These are phyloP conservation scores for Echinosophora koreensis DNA, from an alignment of 306 rosid genomes.

Conservation along the genomic window DNA sequence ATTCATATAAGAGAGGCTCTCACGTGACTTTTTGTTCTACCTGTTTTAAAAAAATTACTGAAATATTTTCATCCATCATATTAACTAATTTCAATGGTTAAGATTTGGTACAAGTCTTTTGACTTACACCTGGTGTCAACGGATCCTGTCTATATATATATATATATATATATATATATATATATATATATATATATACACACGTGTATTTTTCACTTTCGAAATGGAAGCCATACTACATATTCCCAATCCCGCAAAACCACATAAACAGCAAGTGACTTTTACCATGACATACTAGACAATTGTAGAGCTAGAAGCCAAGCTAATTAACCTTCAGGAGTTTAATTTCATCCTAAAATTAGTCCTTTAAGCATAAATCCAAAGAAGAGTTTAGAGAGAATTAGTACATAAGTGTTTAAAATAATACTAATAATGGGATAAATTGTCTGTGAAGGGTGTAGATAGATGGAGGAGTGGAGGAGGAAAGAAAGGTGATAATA, in stretches of 20 bases:
- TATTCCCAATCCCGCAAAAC: not conserved
- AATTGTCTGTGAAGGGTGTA: constrained; percentile 4
- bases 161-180: no score
- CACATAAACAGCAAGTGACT: constrained; percentile 1
- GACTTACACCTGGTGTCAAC: no score
- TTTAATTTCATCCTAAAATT: not conserved
- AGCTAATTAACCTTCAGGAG: not conserved
- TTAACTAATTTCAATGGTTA: no score
- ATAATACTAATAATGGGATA: not conserved
- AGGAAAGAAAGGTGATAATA: not conserved
- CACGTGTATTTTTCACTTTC: constrained; percentile 1
- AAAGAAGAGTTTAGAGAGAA: not conserved
- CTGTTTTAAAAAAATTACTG: no score
- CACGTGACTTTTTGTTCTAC: no score
- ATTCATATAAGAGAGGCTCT: no score
- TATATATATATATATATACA: no score
- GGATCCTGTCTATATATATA: no score
- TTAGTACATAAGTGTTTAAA: not conserved
- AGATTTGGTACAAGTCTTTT: no score
- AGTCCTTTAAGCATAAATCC: not conserved
- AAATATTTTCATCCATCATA: no score
- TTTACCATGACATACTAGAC: constrained; percentile 8
- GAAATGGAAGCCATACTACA: not conserved
- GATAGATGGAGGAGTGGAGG: not conserved
- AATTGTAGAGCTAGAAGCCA: not conserved